These are phyloP conservation scores for Xylaria scruposa DNA, from an alignment of 495 filamentous ascomycete genomes.

Conservation along the genomic window DNA sequence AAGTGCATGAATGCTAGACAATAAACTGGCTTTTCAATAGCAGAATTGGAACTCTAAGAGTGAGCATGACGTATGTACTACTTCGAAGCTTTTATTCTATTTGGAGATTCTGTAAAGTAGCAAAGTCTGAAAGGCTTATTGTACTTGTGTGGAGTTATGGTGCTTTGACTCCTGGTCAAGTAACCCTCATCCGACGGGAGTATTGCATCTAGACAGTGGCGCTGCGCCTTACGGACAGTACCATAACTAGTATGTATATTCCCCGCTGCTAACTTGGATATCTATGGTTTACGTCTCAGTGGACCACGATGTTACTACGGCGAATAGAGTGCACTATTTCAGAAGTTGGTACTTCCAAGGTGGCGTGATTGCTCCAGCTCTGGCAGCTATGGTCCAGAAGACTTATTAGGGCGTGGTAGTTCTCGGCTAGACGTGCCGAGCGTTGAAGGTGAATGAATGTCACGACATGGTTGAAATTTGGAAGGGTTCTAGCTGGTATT, in stretches of 20 bases:
- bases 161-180: not conserved
- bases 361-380: constrained; percentile 6
- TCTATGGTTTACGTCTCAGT: not conserved
- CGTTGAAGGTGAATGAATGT: not conserved
- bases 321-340: not conserved
- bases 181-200: not conserved
- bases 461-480: not conserved
- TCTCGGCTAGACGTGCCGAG: constrained; percentile 13
- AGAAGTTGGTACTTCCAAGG: not conserved
- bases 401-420: not conserved
- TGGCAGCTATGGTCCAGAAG: not conserved
- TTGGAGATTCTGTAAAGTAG: no score
- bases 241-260: no score
- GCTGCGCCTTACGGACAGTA: not conserved
- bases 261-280: not conserved
- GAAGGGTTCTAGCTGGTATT: not conserved
- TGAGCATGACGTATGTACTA: no score
- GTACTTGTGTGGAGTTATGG: no score
- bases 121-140: no score
- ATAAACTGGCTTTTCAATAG: no score
- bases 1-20: no score
- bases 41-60: no score
- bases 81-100: no score
- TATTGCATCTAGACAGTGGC: not conserved
- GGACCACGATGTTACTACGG: not conserved